Evolutionary conservation across 2,329 filamentous ascomycete species (phyloP), one percentile per base, ranked within the genome.

Genomic region (Trichophyton mentagrophytes): DNA sequence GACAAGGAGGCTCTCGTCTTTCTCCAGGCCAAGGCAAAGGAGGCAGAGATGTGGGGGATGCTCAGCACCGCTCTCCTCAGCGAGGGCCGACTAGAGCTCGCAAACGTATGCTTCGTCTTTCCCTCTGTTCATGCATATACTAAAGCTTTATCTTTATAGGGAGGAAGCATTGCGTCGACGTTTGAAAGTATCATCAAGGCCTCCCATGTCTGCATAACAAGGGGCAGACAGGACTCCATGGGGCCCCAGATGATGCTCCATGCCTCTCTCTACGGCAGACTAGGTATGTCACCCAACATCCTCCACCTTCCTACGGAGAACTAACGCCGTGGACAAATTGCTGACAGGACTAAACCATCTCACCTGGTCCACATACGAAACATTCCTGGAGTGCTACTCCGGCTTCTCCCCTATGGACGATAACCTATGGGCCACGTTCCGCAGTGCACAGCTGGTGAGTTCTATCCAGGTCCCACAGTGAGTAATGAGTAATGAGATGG

Each of bases 1-100:
- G 88, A 90, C 59, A 87, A 87, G 65, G 90, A 96, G 69, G 90
- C 85, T 0, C 79, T 96, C 5, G 81, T 84, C 0, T 96, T 93
- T 67, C 80, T 97, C 44, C 90, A 92, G 65, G 82, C 85, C 15
- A 93, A 93, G 71, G 88, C 92, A 1, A 90, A 86, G 68, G 91
- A 96, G 69, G 83, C 84, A 0, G 88, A 89, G 60, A 91, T 93
- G 83, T 93, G 89, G 83, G 85, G 85, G 59, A 76, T 96, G 2
- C 84, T 92, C 76, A 90, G 88, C 69, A 90, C 89, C 1, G 88
- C 90, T 1, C 77, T 96, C 13, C 78, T 96, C 59, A 90, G 87
- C 66, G 91, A 97, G 72, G 89, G 90, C 2, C 95, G 91, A 70
- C 76, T 95, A 47, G 83, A 83, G 20, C 79, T 96, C 61, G 80